Base-by-base conservation (phyloP, 192 early-diverging fungal species). In the Entomortierella beljakovae region DNA sequence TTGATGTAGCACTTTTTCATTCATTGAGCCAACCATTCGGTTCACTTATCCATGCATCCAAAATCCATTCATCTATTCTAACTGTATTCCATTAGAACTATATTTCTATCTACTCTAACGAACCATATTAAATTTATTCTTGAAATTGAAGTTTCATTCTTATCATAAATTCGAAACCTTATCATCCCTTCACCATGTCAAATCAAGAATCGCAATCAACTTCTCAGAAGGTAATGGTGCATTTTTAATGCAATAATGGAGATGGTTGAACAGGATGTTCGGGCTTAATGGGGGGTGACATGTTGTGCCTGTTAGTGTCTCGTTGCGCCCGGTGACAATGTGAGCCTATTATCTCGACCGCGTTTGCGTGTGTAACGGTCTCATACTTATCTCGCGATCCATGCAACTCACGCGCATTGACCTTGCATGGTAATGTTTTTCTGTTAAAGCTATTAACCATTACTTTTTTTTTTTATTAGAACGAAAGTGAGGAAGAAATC, bases 211-310 rank as follows among this genome's bases (percentile, higher is more conserved):
- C 42, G 18, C 10, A 43, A 43, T 13, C 42, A 9, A 18, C 9
- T 18, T 43, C 42, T 43, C 42, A 40, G 13, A 40, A 51, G 49
- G 49, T 51, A 51, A 51, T 51, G 49, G 23, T 51, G 49, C 49
- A 51, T 51, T 18, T 51, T 25, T 51, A 18, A 51, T 51, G 49
- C 18, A 51, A 51, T 51, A 51, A n/a, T 10, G 49, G 49, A 51
- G 18, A 51, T 18, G 49, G 18, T 10, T 51, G 49, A 51, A 51
- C 49, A 51, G 49, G 20, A 51, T 51, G 49, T 40, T 51, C 49
- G 49, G 49, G 49, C 49, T 51, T 51, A 51, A 51, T 51, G 49
- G 49, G 49, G 49, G 13, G 49, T 10, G 49, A 51, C 49, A 51
- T 51, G 49, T 51, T 51, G 18, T 51, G 49, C 6, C 49, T 18